Base-by-base conservation (phyloP, 345 rosid species). In the Brassica incana region DNA sequence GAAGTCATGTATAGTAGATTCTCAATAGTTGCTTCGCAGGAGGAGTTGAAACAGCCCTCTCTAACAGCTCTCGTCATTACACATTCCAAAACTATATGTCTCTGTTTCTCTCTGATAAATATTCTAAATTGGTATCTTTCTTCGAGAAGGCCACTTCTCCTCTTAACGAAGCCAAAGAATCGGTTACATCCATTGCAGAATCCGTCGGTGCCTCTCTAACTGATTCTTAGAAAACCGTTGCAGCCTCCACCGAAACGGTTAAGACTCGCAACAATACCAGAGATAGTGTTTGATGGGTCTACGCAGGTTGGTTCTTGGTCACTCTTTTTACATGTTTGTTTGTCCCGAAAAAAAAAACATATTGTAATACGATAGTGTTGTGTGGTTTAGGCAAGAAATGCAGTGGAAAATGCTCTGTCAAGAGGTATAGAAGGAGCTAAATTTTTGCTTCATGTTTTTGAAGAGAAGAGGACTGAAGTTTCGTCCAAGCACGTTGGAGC, bases 21-120 rank as follows among this genome's bases (percentile, higher is more conserved):
- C 50, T 68, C 61, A 27, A 58, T 27, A 54, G 20, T 30, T 61
- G 78, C 52, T 80, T 80, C 67, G 83, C 79, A 74, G 79, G 78
- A 74, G 75, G 62, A 36, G 72, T 74, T 80, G 83, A 80, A 62
- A 69, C 33, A 79, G 78, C 70, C 74, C 2, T 79, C 74, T 73
- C 73, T 67, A 74, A 79, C 78, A 79, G 83, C 83, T 80, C 83
- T 73, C 61, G 61, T 73, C 30, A 2, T 72, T 66, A 72, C 77
- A 67, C 69, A 79, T 78, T 73, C 73, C 69, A 23, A 77, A 69
- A 11, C 7, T 79, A 69, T 80, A 80, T 65, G 23, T 75, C 72
- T 58, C 62, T 75, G 2, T 76, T 27, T 80, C 68, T 75, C 76
- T 75, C 69, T 76, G 1, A 63, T 60, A 50, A 11, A 18, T 62